These are phyloP conservation scores for Penicillium malachiteum DNA, from an alignment of 495 filamentous ascomycete genomes.

Conservation along the genomic window DNA sequence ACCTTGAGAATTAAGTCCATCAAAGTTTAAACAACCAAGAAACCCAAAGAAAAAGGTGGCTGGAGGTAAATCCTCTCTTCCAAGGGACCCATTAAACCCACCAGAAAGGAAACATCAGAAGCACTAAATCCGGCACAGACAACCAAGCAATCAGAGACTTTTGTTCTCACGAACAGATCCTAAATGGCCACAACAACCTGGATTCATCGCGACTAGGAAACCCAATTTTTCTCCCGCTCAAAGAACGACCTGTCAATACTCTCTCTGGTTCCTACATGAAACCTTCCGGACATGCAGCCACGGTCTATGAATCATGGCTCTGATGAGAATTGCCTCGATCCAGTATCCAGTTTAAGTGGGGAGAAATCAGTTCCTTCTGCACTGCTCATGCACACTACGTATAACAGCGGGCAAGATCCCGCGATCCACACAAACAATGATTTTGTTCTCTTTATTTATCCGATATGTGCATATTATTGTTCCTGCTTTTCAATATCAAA, in stretches of 20 bases:
- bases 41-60: neutral
- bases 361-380: neutral
- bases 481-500: conserved; percentile 6
- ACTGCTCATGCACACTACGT: neutral
- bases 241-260: conserved; percentile 1
- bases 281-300: conserved; percentile 8
- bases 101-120: neutral
- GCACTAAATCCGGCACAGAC: neutral
- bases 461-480: neutral
- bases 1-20: neutral
- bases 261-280: neutral
- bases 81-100: neutral
- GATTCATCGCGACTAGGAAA: neutral
- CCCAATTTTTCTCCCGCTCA: neutral
- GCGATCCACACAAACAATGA: conserved; percentile 1
- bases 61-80: neutral
- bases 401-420: neutral
- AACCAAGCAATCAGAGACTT: neutral
- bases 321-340: neutral
- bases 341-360: neutral
- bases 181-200: neutral
- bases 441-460: neutral
- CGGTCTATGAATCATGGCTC: conserved; percentile 8
- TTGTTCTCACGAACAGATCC: neutral
- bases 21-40: conserved; percentile 5